Percentiles rank a stretch among this genome's conserved stretches.
phyloP scores from a whole-genome alignment of 345 rosid species.

The Eucalyptus viminalis region DNA sequence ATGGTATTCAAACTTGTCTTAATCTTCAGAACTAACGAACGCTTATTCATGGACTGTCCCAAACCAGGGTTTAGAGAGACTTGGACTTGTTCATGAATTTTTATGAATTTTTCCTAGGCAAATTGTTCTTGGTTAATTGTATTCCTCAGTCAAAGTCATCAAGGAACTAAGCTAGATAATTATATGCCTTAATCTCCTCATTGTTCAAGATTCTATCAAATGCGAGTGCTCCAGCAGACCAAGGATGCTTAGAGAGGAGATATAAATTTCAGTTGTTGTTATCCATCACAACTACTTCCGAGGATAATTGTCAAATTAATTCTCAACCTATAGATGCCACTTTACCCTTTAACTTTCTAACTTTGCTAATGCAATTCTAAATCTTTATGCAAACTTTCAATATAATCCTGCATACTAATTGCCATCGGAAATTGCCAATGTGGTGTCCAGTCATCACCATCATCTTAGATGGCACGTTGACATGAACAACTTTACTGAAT shows the following conservation, averaged over 20 bases:
- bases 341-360: background rate
- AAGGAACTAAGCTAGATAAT: background rate
- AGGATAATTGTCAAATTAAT: background rate
- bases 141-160: background rate
- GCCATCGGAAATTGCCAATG: background rate
- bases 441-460: background rate
- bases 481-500: too few species aligned
- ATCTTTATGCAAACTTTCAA: background rate
- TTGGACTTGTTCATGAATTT: background rate
- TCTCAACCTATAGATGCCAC: background rate
- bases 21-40: background rate
- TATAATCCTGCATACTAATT: too few species aligned
- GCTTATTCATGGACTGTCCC: background rate
- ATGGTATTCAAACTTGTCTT: background rate
- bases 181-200: background rate
- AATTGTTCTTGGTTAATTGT: background rate
- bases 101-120: background rate
- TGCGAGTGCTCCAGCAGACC: background rate
- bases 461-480: background rate
- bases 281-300: background rate
- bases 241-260: background rate
- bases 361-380: too few species aligned
- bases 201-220: background rate
- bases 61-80: background rate
- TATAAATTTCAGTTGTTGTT: too few species aligned